These are phyloP conservation scores for Fraxinus baroniana DNA, from an alignment of 305 asterid genomes.

Conservation along the genomic window DNA sequence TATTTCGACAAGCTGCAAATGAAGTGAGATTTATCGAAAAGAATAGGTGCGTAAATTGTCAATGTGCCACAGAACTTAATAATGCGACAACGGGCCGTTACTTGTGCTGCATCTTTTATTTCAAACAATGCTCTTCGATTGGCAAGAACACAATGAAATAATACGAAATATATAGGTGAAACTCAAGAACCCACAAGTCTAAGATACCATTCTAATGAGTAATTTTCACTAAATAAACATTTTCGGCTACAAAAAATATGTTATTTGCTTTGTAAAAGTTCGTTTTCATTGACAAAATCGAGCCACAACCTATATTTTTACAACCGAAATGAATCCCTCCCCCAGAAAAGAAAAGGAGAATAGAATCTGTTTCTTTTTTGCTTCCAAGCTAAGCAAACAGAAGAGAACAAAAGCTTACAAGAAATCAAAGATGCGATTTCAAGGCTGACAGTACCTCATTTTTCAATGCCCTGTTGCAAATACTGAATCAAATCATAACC, in stretches of 20 bases:
- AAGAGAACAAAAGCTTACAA: slow-evolving; percentile 15
- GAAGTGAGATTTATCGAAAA: background rate
- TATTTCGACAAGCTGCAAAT: background rate
- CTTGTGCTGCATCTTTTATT: background rate
- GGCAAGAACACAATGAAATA: background rate
- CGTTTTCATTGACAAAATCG: background rate
- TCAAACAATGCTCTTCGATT: background rate
- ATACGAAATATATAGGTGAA: background rate
- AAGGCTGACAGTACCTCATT: slow-evolving; percentile 41
- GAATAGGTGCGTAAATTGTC: background rate
- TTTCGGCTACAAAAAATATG: background rate
- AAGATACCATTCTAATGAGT: background rate
- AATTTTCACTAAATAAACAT: background rate
- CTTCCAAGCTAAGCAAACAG: background rate
- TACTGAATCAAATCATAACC: slow-evolving; percentile 96
- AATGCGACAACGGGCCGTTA: background rate
- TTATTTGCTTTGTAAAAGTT: background rate
- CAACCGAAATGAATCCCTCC: background rate
- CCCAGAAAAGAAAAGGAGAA: background rate
- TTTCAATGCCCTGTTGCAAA: slow-evolving; percentile 92
- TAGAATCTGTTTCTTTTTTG: background rate
- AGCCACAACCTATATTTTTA: background rate
- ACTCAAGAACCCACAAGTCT: background rate
- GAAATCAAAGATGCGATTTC: slow-evolving; percentile 27
- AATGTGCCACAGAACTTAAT: background rate